Conservation (phyloP, 2,329 filamentous ascomycete genomes). For the Fusarium pseudoanthophilum region DNA sequence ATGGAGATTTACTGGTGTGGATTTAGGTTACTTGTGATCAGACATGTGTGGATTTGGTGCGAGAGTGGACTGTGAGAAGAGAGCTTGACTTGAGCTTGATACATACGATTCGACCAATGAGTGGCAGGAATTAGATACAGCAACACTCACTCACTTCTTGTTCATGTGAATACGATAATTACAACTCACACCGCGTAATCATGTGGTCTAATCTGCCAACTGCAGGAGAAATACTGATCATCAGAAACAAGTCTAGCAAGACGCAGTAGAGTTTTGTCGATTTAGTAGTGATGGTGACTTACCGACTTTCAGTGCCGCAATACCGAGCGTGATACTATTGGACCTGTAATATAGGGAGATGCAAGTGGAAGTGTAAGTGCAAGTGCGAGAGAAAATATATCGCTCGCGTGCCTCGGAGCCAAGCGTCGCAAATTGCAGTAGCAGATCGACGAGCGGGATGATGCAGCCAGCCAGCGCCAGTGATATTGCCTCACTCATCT, state of each 20-base stretch:
- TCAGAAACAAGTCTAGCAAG: neutral
- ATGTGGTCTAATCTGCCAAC: neutral
- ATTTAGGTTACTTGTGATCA: neutral
- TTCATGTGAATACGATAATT: conserved; percentile 9
- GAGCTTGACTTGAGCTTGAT: conserved; percentile 5
- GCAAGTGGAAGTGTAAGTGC: neutral
- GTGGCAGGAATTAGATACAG: neutral
- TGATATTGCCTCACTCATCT: conserved; percentile 28
- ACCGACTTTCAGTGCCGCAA: conserved; percentile 12
- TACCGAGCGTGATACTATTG: conserved; percentile 1
- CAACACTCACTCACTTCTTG: neutral
- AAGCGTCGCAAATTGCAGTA: neutral
- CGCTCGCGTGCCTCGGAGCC: conserved; percentile 29
- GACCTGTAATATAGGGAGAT: neutral
- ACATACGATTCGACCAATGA: conserved; percentile 24
- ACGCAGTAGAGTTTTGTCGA: neutral
- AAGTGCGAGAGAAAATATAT: conserved; percentile 18
- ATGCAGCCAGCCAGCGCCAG: neutral
- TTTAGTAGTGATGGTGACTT: neutral
- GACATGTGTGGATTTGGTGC: conserved; percentile 1
- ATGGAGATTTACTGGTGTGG: neutral
- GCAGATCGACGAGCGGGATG: conserved; percentile 19
- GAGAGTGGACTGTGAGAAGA: neutral
- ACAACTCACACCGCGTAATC: neutral
- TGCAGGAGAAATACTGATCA: neutral